These are phyloP conservation scores for Triticum urartu DNA, from an alignment of 176 grass and related monocot genomes.

Conservation along the genomic window DNA sequence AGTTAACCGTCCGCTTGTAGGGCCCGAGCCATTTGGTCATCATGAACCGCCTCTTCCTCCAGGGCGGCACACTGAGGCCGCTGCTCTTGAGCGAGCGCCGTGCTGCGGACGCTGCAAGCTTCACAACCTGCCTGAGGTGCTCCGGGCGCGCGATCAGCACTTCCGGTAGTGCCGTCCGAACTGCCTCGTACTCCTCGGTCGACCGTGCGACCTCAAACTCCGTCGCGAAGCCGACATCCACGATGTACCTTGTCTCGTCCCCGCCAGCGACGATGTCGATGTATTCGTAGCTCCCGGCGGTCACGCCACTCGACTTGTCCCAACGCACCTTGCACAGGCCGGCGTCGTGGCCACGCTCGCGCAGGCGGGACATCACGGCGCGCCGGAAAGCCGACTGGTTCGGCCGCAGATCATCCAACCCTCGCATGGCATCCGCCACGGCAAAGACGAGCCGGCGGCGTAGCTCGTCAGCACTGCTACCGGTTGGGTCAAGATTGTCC, in stretches of 20 bases:
- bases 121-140: constrained; percentile 37
- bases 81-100: constrained; percentile 47
- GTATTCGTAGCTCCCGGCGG: constrained; percentile 48
- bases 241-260: constrained; percentile 29
- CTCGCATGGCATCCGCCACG: not conserved
- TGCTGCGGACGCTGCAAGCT: constrained; percentile 24
- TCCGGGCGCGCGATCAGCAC: constrained; percentile 32
- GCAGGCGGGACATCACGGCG: constrained; percentile 26
- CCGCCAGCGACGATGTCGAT: constrained; percentile 33
- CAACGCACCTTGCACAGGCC: constrained; percentile 51
- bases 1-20: constrained; percentile 47
- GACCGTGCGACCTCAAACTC: constrained; percentile 45
- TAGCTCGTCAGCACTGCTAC: not conserved
- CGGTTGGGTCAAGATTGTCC: not conserved
- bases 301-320: not conserved
- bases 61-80: constrained; percentile 61
- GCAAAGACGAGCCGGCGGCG: constrained; percentile 16
- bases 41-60: constrained; percentile 59
- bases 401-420: not conserved
- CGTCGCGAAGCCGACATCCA: constrained; percentile 38
- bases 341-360: constrained; percentile 37
- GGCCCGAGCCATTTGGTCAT: constrained; percentile 66
- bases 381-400: constrained; percentile 26
- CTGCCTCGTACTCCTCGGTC: constrained; percentile 13
- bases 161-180: constrained; percentile 32